These are phyloP conservation scores for Candida chauliodis DNA, from an alignment of 805 yeast genomes.

Conservation along the genomic window DNA sequence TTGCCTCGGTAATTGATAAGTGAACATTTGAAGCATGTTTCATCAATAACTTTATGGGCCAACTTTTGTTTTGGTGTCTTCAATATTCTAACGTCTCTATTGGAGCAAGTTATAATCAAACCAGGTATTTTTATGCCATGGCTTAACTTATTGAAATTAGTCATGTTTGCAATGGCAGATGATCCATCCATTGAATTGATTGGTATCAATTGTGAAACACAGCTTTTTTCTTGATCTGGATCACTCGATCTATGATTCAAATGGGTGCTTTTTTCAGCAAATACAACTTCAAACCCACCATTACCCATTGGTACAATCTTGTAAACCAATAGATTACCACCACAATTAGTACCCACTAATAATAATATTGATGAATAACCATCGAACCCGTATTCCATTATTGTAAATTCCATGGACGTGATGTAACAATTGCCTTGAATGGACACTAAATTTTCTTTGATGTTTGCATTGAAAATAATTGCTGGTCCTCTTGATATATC, in stretches of 20 bases:
- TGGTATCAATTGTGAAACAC: conserved; percentile 55
- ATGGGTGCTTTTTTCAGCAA: conserved; percentile 40
- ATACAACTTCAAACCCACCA: conserved; percentile 58
- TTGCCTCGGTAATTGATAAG: conserved; percentile 41
- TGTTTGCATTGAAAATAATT: conserved; percentile 42
- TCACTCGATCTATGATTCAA: conserved; percentile 29
- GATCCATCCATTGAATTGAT: conserved; percentile 57
- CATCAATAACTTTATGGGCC: conserved; percentile 60
- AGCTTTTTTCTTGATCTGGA: conserved; percentile 47
- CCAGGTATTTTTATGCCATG: conserved; percentile 65
- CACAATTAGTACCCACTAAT: conserved; percentile 72
- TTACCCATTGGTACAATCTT: conserved; percentile 59
- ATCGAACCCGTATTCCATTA: conserved; percentile 64
- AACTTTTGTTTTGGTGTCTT: conserved; percentile 59
- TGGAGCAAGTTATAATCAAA: conserved; percentile 51
- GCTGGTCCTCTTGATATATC: conserved; percentile 78
- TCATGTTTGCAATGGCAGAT: conserved; percentile 61
- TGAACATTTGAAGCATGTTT: conserved; percentile 44
- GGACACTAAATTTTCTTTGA: conserved; percentile 28
- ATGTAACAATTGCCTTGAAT: conserved; percentile 34
- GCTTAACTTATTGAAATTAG: conserved; percentile 53
- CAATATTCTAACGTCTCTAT: conserved; percentile 59
- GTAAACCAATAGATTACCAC: conserved; percentile 61
- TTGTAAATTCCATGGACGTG: conserved; percentile 69
- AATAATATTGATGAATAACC: conserved; percentile 68